A percentile compares a stretch with the other conserved stretches of the same genome.
Evolutionary conservation across 1,139 yeast genomes (phyloP).

Genomic region (Yarrowia galli): DNA sequence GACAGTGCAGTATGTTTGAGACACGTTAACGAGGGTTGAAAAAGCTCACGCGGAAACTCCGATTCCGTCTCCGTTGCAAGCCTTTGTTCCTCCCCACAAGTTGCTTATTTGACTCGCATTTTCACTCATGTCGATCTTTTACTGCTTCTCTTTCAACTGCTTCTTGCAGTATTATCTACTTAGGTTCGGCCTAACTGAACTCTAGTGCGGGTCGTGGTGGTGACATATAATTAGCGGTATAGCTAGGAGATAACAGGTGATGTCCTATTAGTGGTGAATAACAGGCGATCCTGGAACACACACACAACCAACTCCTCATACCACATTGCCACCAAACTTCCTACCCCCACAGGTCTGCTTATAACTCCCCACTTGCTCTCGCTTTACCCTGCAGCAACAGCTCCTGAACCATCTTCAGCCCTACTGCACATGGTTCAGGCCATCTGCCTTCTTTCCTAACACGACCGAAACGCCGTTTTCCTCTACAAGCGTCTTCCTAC

Average conservation of each 20-base stretch:
- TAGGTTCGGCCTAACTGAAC: slow-evolving; percentile 4
- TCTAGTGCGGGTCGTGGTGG: background rate
- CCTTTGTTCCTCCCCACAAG: background rate
- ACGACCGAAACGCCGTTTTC: no score
- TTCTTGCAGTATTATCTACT: background rate
- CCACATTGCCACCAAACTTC: background rate
- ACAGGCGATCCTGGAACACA: no score
- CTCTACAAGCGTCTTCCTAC: no score
- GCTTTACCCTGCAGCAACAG: slow-evolving; percentile 29
- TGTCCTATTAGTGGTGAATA: background rate
- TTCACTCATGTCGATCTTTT: slow-evolving; percentile 4
- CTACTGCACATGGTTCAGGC: slow-evolving; percentile 9
- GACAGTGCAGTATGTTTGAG: no score
- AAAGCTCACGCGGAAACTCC: no score
- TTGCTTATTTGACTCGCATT: background rate
- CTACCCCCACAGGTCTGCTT: slow-evolving; percentile 3
- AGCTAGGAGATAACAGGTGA: background rate
- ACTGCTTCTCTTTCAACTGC: background rate
- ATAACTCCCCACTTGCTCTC: background rate
- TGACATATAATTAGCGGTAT: background rate
- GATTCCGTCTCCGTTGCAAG: background rate
- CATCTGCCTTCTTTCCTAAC: background rate
- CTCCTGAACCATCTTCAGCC: slow-evolving; percentile 24
- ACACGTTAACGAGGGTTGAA: no score
- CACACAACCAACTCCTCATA: no score